A percentile compares a stretch with the other conserved stretches of the same genome.
Conservation (phyloP, 208 protist genomes). For the Trypanosoma caninum region DNA sequence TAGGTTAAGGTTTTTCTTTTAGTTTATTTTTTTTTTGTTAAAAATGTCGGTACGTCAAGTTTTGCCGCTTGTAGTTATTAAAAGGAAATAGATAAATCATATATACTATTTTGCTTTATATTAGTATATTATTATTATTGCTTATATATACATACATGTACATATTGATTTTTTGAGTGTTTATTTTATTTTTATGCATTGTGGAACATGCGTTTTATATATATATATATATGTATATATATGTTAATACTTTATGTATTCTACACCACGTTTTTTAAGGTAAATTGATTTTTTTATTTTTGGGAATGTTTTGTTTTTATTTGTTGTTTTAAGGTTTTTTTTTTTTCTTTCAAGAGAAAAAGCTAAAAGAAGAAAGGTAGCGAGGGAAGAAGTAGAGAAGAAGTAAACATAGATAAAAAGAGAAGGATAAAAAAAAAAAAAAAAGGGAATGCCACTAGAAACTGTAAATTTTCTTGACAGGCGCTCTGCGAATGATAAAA, state of each 20-base stretch:
- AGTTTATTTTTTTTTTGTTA: slow-evolving; percentile 3
- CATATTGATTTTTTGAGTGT: too few relatives aligned
- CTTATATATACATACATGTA: too few relatives aligned
- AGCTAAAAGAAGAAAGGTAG: not conserved
- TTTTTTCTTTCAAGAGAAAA: slow-evolving; percentile 4
- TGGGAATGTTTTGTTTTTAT: too few relatives aligned
- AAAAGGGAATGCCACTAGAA: slow-evolving; percentile 57
- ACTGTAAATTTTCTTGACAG: slow-evolving; percentile 42
- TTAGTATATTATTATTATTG: too few relatives aligned
- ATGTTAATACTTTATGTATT: too few relatives aligned
- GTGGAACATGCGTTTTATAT: too few relatives aligned
- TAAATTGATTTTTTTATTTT: not conserved
- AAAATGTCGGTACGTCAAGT: not conserved
- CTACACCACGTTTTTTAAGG: too few relatives aligned
- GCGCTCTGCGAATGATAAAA: slow-evolving; percentile 15
- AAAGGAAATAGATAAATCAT: not conserved
- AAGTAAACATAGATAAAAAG: not conserved
- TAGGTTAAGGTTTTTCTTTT: not conserved
- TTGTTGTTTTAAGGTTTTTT: too few relatives aligned
- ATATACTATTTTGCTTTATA: too few relatives aligned
- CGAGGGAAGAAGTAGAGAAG: not conserved
- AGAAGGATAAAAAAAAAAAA: slow-evolving; percentile 4
- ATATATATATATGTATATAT: too few relatives aligned
- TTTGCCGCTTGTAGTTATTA: not conserved
- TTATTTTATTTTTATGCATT: slow-evolving; percentile 1